These are phyloP conservation scores for Teunomyces pallodes DNA, from an alignment of 805 yeast genomes.

Conservation along the genomic window DNA sequence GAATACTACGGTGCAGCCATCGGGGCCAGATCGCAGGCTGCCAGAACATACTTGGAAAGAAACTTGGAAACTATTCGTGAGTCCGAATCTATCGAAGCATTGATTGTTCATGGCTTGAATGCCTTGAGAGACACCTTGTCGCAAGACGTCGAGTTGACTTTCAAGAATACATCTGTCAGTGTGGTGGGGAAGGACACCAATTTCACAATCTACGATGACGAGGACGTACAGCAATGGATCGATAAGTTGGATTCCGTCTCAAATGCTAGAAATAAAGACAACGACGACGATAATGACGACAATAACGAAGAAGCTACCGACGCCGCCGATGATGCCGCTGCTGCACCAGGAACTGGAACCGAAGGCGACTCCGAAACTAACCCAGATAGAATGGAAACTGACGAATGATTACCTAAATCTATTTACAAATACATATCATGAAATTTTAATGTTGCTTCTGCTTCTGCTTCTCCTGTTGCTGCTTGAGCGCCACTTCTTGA, in stretches of 20 bases:
- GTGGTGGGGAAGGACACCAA: slow-evolving; percentile 81
- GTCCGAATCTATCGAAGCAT: slow-evolving; percentile 60
- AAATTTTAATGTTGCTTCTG: background rate
- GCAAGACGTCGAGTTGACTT: slow-evolving; percentile 88
- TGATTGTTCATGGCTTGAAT: slow-evolving; percentile 80
- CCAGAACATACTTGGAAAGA: slow-evolving; percentile 92
- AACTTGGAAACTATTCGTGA: slow-evolving; percentile 66
- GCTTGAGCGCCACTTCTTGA: slow-evolving; percentile 37
- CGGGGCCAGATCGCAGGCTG: slow-evolving; percentile 99
- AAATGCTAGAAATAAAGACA: slow-evolving; percentile 51
- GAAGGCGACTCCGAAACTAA: slow-evolving; percentile 12
- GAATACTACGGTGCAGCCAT: slow-evolving; percentile 93
- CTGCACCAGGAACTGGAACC: slow-evolving; percentile 9
- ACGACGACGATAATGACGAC: slow-evolving; percentile 27
- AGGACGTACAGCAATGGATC: slow-evolving; percentile 79
- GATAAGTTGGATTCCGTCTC: slow-evolving; percentile 67
- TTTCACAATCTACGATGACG: slow-evolving; percentile 83
- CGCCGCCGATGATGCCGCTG: slow-evolving; percentile 13
- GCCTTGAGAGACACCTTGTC: slow-evolving; percentile 92
- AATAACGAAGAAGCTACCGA: slow-evolving; percentile 18
- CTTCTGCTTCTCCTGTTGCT: slow-evolving; percentile 15
- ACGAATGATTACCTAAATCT: slow-evolving; percentile 16
- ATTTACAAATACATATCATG: slow-evolving; percentile 5
- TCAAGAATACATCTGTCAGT: slow-evolving; percentile 84
- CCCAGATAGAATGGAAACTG: slow-evolving; percentile 42